Conservation (phyloP, 768 basidiomycete genomes). For the Strobilomyces confusus region DNA sequence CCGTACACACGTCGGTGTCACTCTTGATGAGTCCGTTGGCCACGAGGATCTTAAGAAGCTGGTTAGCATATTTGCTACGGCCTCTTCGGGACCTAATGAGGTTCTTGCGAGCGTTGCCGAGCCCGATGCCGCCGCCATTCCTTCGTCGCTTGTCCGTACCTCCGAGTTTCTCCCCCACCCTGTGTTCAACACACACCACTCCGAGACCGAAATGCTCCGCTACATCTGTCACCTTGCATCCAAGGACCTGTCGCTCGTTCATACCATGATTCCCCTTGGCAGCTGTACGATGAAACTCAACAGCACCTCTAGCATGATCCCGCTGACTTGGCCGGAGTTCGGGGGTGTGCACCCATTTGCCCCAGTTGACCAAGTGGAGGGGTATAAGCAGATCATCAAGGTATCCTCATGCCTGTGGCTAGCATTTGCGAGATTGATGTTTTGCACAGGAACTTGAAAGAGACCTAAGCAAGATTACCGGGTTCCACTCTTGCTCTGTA, state of each 20-base stretch:
- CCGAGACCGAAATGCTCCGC: slow-evolving; percentile 97
- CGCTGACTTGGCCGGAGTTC: slow-evolving; percentile 93
- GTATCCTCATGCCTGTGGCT: slow-evolving; percentile 31
- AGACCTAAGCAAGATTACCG: slow-evolving; percentile 91
- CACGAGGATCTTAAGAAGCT: slow-evolving; percentile 71
- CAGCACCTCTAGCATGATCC: slow-evolving; percentile 96
- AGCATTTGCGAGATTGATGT: slow-evolving; percentile 7
- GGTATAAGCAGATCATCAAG: slow-evolving; percentile 80
- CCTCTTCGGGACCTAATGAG: slow-evolving; percentile 47
- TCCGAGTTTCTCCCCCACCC: slow-evolving; percentile 78
- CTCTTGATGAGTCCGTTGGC: slow-evolving; percentile 87
- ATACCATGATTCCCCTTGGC: slow-evolving; percentile 94
- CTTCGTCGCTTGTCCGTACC: slow-evolving; percentile 51
- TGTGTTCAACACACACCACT: slow-evolving; percentile 95
- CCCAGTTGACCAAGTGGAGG: slow-evolving; percentile 83
- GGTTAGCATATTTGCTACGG: slow-evolving; percentile 76
- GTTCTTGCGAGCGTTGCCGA: slow-evolving; percentile 47
- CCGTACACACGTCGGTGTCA: slow-evolving; percentile 73
- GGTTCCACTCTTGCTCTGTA: slow-evolving; percentile 94
- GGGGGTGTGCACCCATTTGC: slow-evolving; percentile 89
- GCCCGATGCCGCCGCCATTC: slow-evolving; percentile 42
- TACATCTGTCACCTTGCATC: slow-evolving; percentile 92
- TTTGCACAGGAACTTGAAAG: slow-evolving; percentile 75
- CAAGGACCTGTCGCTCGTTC: slow-evolving; percentile 92
- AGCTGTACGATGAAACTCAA: slow-evolving; percentile 99